These are phyloP conservation scores for Boeremia exigua DNA, from an alignment of 2,329 filamentous ascomycete species.

Conservation along the genomic window DNA sequence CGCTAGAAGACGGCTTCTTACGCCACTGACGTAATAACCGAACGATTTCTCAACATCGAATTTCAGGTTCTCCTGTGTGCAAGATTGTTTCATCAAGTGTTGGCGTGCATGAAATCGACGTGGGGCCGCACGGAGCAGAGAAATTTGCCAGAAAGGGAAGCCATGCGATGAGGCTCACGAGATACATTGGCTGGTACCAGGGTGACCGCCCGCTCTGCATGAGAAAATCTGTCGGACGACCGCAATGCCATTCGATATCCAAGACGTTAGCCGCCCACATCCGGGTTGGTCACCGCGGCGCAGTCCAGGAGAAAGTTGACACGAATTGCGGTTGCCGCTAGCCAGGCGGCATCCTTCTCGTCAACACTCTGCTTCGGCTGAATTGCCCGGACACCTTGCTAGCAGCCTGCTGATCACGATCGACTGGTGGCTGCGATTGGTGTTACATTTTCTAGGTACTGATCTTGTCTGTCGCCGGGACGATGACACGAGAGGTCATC, in stretches of 20 bases:
- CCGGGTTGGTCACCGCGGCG: background rate
- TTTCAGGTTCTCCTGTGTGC: conserved; percentile 4
- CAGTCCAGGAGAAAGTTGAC: conserved; percentile 5
- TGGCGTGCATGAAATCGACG: background rate
- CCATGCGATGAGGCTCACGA: background rate
- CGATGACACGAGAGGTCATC: background rate
- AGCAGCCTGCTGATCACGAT: conserved; percentile 2
- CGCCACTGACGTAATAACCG: conserved; percentile 19
- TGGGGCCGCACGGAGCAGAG: background rate
- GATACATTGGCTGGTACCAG: too few species aligned
- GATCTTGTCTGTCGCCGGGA: background rate
- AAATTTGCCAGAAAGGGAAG: background rate
- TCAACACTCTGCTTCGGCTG: background rate
- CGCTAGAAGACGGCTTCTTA: background rate
- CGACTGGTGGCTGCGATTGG: conserved; percentile 1
- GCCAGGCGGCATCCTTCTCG: conserved; percentile 2
- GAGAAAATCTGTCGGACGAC: background rate
- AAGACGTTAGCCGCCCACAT: background rate
- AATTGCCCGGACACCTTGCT: background rate
- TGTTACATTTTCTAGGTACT: background rate
- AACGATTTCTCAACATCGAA: conserved; percentile 15
- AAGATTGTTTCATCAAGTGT: background rate
- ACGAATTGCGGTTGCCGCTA: background rate
- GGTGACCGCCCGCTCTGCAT: background rate
- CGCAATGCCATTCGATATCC: background rate